These are phyloP conservation scores for Candida silvatica DNA, from an alignment of 805 yeast species.

Conservation along the genomic window DNA sequence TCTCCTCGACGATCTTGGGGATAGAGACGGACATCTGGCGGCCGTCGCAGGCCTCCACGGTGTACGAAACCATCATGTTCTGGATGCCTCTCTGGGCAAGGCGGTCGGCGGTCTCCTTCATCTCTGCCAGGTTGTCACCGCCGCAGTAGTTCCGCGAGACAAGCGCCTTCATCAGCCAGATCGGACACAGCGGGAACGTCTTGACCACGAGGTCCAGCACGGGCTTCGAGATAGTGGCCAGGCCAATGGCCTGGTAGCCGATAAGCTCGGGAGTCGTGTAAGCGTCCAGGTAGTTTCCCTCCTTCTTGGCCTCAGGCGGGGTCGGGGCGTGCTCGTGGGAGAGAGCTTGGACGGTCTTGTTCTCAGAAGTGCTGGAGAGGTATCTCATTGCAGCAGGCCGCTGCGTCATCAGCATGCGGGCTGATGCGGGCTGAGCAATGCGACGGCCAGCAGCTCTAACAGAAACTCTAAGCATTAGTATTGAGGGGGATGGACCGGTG, in stretches of 20 bases:
- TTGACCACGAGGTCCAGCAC: conserved; percentile 53
- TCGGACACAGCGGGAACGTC: conserved; percentile 68
- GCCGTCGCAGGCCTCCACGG: conserved; percentile 91
- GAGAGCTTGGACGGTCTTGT: conserved; percentile 1
- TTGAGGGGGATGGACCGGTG: too few species aligned
- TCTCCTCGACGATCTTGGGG: conserved; percentile 53
- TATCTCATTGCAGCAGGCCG: conserved; percentile 3
- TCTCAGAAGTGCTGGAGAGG: conserved; percentile 2
- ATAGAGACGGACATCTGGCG: conserved; percentile 38
- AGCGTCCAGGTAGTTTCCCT: conserved; percentile 37
- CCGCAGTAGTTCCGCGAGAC: conserved; percentile 87
- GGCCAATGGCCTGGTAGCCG: conserved; percentile 60
- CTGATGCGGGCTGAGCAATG: too few species aligned
- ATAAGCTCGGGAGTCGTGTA: conserved; percentile 47
- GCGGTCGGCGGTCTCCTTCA: conserved; percentile 58
- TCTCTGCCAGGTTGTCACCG: conserved; percentile 70
- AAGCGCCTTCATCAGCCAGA: conserved; percentile 56
- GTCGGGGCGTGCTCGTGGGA: neutral
- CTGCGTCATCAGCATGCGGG: too few species aligned
- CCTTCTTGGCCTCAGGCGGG: neutral
- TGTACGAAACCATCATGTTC: conserved; percentile 92
- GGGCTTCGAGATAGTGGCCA: conserved; percentile 58
- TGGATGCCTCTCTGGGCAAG: conserved; percentile 69
- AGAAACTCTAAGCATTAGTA: too few species aligned
- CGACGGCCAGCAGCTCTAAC: too few species aligned